Percentiles rank a stretch among this genome's conserved stretches.
Evolutionary conservation across 2,329 filamentous ascomycete species (phyloP).

Genomic region (Ophiostoma sp.): DNA sequence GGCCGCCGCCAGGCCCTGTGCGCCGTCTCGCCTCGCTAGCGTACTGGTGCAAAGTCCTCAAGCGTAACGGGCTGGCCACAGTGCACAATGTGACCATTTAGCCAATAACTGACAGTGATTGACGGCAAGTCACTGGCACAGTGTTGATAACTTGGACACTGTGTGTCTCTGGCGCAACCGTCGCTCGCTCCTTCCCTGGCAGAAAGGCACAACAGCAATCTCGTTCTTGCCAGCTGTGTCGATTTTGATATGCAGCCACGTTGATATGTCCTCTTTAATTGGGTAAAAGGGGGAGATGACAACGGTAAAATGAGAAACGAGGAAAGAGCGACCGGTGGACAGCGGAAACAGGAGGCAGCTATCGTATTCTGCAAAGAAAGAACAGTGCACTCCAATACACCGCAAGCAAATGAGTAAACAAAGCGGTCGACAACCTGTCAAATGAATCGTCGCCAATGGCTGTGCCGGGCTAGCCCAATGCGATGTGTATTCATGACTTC

Average conservation of each 20-base stretch:
- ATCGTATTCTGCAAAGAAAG: not conserved
- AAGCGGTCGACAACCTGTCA: not conserved
- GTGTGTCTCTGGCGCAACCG: conserved; percentile 15
- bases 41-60: not conserved
- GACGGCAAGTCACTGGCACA: not conserved
- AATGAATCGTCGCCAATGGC: not conserved
- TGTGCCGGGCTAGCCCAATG: conserved; percentile 3
- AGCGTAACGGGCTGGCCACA: conserved; percentile 1
- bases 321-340: not conserved
- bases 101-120: not conserved
- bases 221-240: not conserved
- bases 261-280: conserved; percentile 2
- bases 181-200: conserved; percentile 7
- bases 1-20: conserved; percentile 8
- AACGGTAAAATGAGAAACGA: not conserved
- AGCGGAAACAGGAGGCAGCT: conserved; percentile 1
- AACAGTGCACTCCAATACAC: not conserved
- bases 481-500: not conserved
- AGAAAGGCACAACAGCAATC: not conserved
- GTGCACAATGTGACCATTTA: not conserved
- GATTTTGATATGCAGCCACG: not conserved
- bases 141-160: not conserved
- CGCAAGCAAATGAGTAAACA: conserved; percentile 6
- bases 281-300: conserved; percentile 12
- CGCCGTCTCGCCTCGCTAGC: conserved; percentile 8